These are phyloP conservation scores for Liquidambar formosana DNA, from an alignment of 164 flowering plant genomes.

Conservation along the genomic window DNA sequence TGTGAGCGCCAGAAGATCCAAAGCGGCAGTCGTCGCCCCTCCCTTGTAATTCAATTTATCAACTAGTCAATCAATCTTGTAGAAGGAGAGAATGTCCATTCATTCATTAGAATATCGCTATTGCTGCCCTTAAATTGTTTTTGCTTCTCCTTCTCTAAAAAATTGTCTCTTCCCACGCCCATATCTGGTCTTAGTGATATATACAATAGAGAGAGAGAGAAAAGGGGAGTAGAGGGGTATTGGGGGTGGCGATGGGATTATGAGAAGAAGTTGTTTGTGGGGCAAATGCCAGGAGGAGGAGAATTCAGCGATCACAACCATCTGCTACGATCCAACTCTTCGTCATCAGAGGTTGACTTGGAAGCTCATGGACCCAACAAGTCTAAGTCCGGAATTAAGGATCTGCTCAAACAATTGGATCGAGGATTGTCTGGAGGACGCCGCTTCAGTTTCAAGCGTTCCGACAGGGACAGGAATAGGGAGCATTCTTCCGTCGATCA, in stretches of 20 bases:
- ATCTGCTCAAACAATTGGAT: constrained; percentile 27
- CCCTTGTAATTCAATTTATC: too few species aligned
- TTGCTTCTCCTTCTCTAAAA: too few species aligned
- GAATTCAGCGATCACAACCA: constrained; percentile 33
- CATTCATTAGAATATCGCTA: too few species aligned
- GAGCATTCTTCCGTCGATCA: constrained; percentile 6
- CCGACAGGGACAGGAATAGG: constrained; percentile 6
- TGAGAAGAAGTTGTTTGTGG: neutral
- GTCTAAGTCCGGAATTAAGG: constrained; percentile 14
- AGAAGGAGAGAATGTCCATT: too few species aligned
- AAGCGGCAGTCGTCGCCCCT: too few species aligned
- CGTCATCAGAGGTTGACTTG: constrained; percentile 18
- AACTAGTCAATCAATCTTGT: too few species aligned
- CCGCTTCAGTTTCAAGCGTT: constrained; percentile 31
- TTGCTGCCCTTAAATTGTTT: too few species aligned
- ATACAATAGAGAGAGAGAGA: neutral
- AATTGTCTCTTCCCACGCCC: too few species aligned
- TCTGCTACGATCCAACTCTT: constrained; percentile 21
- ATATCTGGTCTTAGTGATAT: too few species aligned
- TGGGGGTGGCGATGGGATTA: too few species aligned
- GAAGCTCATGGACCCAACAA: constrained; percentile 25
- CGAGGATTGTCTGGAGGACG: constrained; percentile 32
- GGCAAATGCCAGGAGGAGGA: constrained; percentile 9
- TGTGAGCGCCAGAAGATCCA: too few species aligned
- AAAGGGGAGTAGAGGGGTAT: neutral